phyloP scores from a whole-genome alignment of 2,329 filamentous ascomycete species.

The Colletotrichum liaoningense region DNA sequence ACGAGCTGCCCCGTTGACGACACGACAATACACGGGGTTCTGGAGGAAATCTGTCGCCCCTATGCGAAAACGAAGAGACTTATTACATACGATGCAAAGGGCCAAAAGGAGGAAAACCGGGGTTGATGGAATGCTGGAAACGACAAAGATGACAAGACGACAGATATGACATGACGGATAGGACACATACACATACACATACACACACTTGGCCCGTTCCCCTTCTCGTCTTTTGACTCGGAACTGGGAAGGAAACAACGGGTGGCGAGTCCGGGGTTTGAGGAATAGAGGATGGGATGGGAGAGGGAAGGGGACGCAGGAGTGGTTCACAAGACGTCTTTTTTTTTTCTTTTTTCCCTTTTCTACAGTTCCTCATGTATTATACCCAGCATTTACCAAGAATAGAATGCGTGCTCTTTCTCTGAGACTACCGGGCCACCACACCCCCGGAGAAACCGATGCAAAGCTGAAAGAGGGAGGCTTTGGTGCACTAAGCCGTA shows the following conservation, averaged over 20 bases:
- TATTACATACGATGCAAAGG: background rate
- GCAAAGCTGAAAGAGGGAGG: constrained; percentile 4
- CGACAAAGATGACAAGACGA: constrained; percentile 15
- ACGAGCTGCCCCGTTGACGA: background rate
- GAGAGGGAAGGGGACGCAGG: background rate
- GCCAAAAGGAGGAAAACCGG: background rate
- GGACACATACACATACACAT: too few relatives aligned
- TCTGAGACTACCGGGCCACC: background rate
- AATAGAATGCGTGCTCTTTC: constrained; percentile 17
- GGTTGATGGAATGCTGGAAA: background rate
- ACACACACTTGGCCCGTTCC: background rate
- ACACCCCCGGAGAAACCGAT: constrained; percentile 1
- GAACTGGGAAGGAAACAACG: constrained; percentile 2
- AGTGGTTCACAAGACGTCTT: background rate
- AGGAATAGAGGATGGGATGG: background rate
- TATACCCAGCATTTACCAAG: constrained; percentile 33
- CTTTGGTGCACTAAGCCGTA: background rate
- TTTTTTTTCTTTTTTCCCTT: background rate
- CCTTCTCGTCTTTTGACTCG: background rate
- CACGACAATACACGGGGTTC: constrained; percentile 5
- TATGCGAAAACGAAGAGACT: background rate
- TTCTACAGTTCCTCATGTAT: constrained; percentile 25
- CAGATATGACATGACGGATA: constrained; percentile 7
- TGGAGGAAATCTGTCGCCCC: background rate
- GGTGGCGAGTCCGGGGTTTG: background rate